Base-by-base conservation (phyloP, 768 basidiomycete species). In the Naganishia antarctica region DNA sequence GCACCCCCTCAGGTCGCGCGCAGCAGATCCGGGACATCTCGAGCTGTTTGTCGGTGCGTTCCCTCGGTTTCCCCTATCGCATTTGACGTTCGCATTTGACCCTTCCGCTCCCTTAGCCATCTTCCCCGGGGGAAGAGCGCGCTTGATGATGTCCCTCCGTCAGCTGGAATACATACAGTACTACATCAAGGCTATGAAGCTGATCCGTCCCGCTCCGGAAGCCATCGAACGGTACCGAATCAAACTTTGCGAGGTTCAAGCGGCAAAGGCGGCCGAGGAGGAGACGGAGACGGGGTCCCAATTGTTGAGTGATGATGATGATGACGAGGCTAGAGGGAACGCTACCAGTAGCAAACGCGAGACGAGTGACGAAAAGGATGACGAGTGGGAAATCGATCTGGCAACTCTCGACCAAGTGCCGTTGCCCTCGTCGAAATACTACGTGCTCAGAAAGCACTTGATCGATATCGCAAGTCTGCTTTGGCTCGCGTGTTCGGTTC, bases 151-250 rank as follows among this genome's bases (percentile, higher is more conserved):
- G 49, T 69, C 67, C 7, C 69, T 73, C 29, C 61, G 60, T 26
- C 76, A 77, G 62, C n/a, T 77, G 12, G 66, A 75, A 51, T 77
- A 73, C 50, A 50, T 77, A 0, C 71, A 70, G 25, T 74, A 72
- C 47, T 77, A 73, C 34, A 75, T 75, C 34, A 69, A 70, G 40
- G 66, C 70, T 13, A 68, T 70, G 53, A 60, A 68, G 2, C 67
- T 77, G 1, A 67, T 71, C 16, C 62, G 71, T 18, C 68, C 72
- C 1, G 61, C 48, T 0, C 65, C 63, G 63, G 60, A 64, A 15
- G 37, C 26, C 5, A 32, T 46, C 40, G 40, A 61, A 21, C 59
- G 40, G 8, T 44, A 60, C 44, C 37, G 25, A 3, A 12, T 4
- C 25, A n/a, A 43, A 25, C 8, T 44, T 4, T 4, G 13, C 6